Conservation (phyloP, 2,329 filamentous ascomycete genomes). For the Cladosporium sp. region DNA sequence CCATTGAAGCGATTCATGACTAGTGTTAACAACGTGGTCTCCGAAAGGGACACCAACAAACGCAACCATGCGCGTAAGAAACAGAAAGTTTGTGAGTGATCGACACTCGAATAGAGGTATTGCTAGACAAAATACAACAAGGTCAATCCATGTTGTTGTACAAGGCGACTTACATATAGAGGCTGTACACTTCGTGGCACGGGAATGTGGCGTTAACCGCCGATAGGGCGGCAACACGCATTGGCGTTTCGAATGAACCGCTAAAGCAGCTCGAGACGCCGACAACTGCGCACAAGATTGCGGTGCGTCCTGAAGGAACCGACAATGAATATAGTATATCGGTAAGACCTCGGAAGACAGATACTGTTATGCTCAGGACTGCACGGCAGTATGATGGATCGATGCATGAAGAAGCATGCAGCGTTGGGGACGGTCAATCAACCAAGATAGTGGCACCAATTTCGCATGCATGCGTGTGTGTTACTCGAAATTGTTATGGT, state of each 20-base stretch:
- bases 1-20: conserved; percentile 4
- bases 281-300: conserved; percentile 1
- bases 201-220: conserved; percentile 10
- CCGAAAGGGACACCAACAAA: neutral
- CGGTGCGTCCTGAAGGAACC: neutral
- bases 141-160: neutral
- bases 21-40: neutral
- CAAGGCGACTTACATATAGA: conserved; percentile 7
- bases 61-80: neutral
- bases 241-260: conserved; percentile 7
- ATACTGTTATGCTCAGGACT: neutral
- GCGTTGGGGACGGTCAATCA: too few species aligned
- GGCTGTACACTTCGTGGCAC: neutral
- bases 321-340: neutral
- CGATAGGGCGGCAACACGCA: conserved; percentile 6
- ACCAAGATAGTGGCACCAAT: too few species aligned
- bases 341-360: neutral
- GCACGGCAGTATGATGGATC: neutral
- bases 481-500: too few species aligned
- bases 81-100: neutral
- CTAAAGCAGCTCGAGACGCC: conserved; percentile 8
- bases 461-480: too few species aligned
- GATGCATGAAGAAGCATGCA: too few species aligned
- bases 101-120: neutral
- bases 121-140: neutral